Percentiles rank a stretch among this genome's conserved stretches.
Conservation (phyloP, 257 asterid genomes). For the Penstemon eatonii region DNA sequence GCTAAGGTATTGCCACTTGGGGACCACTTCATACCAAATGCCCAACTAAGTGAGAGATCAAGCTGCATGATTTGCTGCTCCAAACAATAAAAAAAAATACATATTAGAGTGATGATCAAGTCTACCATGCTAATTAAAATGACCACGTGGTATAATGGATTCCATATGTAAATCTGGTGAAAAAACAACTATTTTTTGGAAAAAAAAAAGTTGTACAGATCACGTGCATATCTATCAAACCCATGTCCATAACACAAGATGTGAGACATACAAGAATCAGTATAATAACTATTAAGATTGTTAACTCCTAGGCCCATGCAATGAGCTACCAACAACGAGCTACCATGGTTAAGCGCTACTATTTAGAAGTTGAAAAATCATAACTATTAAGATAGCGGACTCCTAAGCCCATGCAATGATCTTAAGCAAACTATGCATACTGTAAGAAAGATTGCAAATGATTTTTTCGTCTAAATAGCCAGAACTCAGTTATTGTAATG, state of each 20-base stretch:
- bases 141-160: slow-evolving; percentile 1
- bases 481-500: too few relatives aligned
- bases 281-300: background rate
- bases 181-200: background rate
- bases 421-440: background rate
- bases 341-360: background rate
- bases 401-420: slow-evolving; percentile 13
- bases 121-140: slow-evolving; percentile 11
- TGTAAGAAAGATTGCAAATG: background rate
- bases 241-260: background rate
- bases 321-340: slow-evolving; percentile 1
- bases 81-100: slow-evolving; percentile 21
- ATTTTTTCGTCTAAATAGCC: background rate
- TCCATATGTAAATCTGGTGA: slow-evolving; percentile 1
- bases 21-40: slow-evolving; percentile 97
- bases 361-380: background rate
- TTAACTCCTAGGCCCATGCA: background rate
- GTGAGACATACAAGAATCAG: slow-evolving; percentile 12
- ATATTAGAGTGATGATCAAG: slow-evolving; percentile 18
- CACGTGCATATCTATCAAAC: background rate
- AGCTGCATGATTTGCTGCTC: slow-evolving; percentile 96
- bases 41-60: slow-evolving; percentile 93
- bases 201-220: background rate
- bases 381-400: slow-evolving; percentile 1
- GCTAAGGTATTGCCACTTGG: slow-evolving; percentile 91